Conservation (phyloP, 2,329 filamentous ascomycete species). For the Didymella glomerata region DNA sequence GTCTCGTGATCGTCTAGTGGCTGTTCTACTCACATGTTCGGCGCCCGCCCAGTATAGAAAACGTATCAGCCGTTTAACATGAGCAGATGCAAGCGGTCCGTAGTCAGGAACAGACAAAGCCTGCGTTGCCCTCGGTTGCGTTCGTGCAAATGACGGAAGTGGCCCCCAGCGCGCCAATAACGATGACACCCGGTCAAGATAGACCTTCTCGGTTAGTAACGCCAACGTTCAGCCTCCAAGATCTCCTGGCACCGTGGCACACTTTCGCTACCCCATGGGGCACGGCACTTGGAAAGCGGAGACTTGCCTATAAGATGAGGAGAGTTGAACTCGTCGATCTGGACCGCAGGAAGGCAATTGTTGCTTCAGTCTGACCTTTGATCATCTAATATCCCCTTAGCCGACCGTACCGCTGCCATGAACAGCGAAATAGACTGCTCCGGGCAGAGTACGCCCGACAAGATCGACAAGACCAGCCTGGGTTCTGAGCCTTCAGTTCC, state of each 20-base stretch:
- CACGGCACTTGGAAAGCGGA: not conserved
- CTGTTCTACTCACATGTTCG: not conserved
- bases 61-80: not conserved
- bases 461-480: conserved; percentile 23
- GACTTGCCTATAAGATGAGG: conserved; percentile 9
- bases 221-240: conserved; percentile 23
- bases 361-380: not conserved
- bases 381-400: not conserved
- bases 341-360: not conserved
- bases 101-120: not conserved
- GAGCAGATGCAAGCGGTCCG: not conserved
- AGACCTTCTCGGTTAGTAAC: conserved; percentile 10
- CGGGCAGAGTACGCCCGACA: conserved; percentile 14
- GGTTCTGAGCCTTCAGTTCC: conserved; percentile 24
- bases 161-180: conserved; percentile 2
- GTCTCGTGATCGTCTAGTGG: not conserved
- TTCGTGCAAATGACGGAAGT: not conserved
- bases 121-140: not conserved
- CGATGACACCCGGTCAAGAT: conserved; percentile 1
- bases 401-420: not conserved
- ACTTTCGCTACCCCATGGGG: conserved; percentile 25
- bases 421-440: conserved; percentile 6
- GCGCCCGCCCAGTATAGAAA: not conserved
- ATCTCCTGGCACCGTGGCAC: conserved; percentile 25
- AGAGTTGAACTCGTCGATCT: not conserved